Evolutionary conservation across 2,329 filamentous ascomycete genomes (phyloP).

Genomic region (Alternaria sp.): DNA sequence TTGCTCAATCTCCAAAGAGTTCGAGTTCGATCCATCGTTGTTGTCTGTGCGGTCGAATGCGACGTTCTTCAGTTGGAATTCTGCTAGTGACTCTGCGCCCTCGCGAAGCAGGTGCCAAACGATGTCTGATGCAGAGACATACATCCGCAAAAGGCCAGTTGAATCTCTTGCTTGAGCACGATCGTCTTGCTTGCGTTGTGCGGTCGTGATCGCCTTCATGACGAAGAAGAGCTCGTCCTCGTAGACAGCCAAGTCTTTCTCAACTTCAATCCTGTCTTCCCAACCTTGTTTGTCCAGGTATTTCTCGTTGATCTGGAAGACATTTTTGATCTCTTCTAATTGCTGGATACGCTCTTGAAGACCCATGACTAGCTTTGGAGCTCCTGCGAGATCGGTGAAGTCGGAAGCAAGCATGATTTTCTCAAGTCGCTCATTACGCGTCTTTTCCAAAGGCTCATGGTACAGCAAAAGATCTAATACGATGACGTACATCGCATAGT

Average conservation of each 20-base stretch:
- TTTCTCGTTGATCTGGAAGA: constrained; percentile 92
- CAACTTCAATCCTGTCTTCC: constrained; percentile 87
- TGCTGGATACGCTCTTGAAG: constrained; percentile 92
- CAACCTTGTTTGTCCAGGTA: constrained; percentile 88
- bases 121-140: constrained; percentile 91
- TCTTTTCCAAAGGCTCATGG: constrained; percentile 95
- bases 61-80: constrained; percentile 89
- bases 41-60: constrained; percentile 96
- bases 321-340: constrained; percentile 92
- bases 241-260: constrained; percentile 84
- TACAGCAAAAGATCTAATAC: constrained; percentile 95
- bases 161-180: constrained; percentile 66
- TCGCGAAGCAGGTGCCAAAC: constrained; percentile 96
- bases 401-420: constrained; percentile 99
- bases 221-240: constrained; percentile 99
- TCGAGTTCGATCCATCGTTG: constrained; percentile 94
- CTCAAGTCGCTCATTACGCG: constrained; percentile 90
- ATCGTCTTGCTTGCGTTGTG: constrained; percentile 84
- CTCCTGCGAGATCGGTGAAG: constrained; percentile 93
- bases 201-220: constrained; percentile 99
- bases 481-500: constrained; percentile 98
- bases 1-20: constrained; percentile 85
- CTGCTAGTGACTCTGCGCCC: constrained; percentile 83
- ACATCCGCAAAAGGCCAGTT: constrained; percentile 86
- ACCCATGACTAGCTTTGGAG: constrained; percentile 89